phyloP scores from a whole-genome alignment of 2,329 filamentous ascomycete species.

The Ustulina deusta region DNA sequence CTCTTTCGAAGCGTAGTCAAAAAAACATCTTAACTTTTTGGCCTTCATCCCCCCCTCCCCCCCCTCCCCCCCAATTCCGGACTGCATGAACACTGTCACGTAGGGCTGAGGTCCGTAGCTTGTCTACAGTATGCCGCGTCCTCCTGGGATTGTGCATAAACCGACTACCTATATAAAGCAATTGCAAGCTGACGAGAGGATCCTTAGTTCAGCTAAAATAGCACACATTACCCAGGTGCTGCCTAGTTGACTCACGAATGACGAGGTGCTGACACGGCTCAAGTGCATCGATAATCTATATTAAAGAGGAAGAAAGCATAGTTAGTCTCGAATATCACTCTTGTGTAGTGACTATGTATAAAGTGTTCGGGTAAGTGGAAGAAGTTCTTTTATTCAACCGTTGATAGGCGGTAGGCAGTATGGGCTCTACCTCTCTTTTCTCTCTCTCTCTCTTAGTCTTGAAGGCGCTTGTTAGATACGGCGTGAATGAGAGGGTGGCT shows the following conservation, averaged over 20 bases:
- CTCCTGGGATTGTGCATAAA: conserved; percentile 3
- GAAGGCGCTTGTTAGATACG: conserved; percentile 10
- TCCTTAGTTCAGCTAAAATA: conserved; percentile 10
- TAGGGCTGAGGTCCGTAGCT: conserved; percentile 32
- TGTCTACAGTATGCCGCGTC: background rate
- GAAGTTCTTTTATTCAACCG: conserved; percentile 18
- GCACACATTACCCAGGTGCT: conserved; percentile 19
- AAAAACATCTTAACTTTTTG: conserved; percentile 3
- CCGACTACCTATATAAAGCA: background rate
- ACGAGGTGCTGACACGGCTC: conserved; percentile 23
- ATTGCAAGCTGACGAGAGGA: conserved; percentile 28
- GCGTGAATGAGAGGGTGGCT: too few relatives aligned
- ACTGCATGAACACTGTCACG: conserved; percentile 28
- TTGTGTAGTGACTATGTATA: conserved; percentile 36
- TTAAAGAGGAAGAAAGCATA: conserved; percentile 12
- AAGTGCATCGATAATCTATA: conserved; percentile 20
- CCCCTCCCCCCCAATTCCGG: conserved; percentile 13
- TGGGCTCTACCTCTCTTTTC: background rate
- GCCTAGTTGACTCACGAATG: conserved; percentile 12
- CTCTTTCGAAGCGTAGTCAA: conserved; percentile 7
- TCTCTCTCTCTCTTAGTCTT: too few relatives aligned
- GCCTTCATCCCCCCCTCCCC: background rate
- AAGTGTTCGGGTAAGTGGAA: conserved; percentile 35
- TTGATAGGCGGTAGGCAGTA: conserved; percentile 6
- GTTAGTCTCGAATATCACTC: conserved; percentile 6